Base-by-base conservation (phyloP, 164 flowering plant species). In the Amborella trichopoda region DNA sequence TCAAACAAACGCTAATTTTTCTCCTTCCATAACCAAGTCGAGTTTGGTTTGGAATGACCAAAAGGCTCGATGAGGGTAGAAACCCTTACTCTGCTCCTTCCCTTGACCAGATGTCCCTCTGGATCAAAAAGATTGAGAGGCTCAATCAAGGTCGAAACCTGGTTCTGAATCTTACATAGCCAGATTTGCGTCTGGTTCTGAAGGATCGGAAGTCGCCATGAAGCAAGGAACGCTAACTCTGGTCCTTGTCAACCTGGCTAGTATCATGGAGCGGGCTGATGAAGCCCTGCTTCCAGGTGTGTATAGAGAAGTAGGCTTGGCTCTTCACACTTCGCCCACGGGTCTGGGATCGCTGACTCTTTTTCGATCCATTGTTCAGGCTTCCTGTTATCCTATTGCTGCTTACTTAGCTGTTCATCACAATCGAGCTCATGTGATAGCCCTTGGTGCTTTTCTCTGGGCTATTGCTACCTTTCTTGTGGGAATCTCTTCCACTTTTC, bases 381-480 rank as follows among this genome's bases (percentile, higher is more conserved):
- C 94, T 1, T 20, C 72, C 16, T 87, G 90, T 37, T 83, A 77
- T 59, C 94, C 94, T 0, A 37, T 83, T 3, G 96, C 96, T 18
- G 75, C 70, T 25, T 87, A 77, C 59, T 56, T 87, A 8, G 69
- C 96, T n/a, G 54, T 60, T 13, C 76, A 76, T 13, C 74, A 81
- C 55, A 70, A 82, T 54, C 81, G 97, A 4, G 70, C 89, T 38
- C 89, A 77, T 32, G 81, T 80, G 33, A 84, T 84, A 8, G 81
- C 97, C n/a, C 71, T 71, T 22, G 94, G 89, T 3, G 86, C 94
- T 4, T 72, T 88, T 37, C 77, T 84, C 16, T 88, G 97, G 97
- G 78, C 97, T 13, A 77, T 81, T 16, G 91, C 96, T 26, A 88
- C 96, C 22, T 83, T 88, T 61, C 82, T 88, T 19, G 94, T 88